Conservation (phyloP, 805 yeast species). For the Candida succiphila region DNA sequence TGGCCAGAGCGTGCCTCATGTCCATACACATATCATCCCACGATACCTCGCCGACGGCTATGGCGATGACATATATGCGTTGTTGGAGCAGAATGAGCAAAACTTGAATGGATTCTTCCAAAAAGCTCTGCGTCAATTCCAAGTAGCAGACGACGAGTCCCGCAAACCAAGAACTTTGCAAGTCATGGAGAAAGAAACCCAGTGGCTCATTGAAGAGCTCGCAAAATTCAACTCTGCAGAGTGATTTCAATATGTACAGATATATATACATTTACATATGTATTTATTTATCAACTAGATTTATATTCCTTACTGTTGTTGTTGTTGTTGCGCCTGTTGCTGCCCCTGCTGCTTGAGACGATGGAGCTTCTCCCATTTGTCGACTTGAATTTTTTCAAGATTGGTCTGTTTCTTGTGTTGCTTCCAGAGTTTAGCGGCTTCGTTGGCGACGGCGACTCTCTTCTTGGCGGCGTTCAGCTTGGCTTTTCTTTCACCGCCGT, state of each 20-base stretch:
- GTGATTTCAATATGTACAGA: not conserved
- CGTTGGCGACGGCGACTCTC: too few relatives aligned
- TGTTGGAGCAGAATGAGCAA: slow-evolving; percentile 47
- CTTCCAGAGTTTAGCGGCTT: too few relatives aligned
- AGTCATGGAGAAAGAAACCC: slow-evolving; percentile 68
- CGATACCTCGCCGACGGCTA: slow-evolving; percentile 48
- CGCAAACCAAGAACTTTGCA: slow-evolving; percentile 49
- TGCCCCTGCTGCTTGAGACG: too few relatives aligned
- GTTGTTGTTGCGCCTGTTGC: too few relatives aligned
- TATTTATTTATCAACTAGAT: not conserved
- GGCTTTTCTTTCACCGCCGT: slow-evolving; percentile 84
- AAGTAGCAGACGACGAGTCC: slow-evolving; percentile 35
- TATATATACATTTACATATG: not conserved
- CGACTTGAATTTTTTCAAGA: slow-evolving; percentile 7
- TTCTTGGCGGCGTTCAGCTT: slow-evolving; percentile 54
- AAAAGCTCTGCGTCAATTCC: slow-evolving; percentile 17
- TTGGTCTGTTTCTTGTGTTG: slow-evolving; percentile 11
- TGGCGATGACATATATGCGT: slow-evolving; percentile 68
- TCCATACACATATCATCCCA: slow-evolving; percentile 92
- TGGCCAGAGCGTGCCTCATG: slow-evolving; percentile 93
- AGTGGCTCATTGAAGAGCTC: slow-evolving; percentile 34
- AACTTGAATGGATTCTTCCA: slow-evolving; percentile 29
- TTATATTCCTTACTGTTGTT: not conserved
- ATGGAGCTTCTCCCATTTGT: slow-evolving; percentile 16
- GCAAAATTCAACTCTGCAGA: slow-evolving; percentile 13